These are phyloP conservation scores for Hamamelis virginiana DNA, from an alignment of 164 flowering plant genomes.

Conservation along the genomic window DNA sequence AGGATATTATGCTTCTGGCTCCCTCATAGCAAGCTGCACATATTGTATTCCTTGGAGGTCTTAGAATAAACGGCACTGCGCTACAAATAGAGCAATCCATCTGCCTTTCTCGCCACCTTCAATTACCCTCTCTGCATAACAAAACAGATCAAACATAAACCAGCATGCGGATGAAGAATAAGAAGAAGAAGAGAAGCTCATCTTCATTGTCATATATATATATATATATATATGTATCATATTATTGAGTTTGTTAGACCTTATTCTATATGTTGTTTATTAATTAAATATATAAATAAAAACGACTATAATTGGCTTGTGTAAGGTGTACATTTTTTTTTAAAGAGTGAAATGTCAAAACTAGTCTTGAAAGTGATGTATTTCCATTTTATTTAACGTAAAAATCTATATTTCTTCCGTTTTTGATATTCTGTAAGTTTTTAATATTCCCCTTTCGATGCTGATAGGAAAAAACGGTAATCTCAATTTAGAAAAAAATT, in stretches of 20 bases:
- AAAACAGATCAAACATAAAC: background rate
- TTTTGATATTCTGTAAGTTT: too few species aligned
- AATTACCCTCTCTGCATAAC: background rate
- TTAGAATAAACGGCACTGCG: constrained; percentile 49
- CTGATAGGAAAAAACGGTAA: too few species aligned
- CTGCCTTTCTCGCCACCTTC: background rate
- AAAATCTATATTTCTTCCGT: too few species aligned
- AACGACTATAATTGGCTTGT: background rate
- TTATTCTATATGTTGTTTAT: background rate
- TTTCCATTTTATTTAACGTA: background rate
- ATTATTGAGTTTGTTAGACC: constrained; percentile 3
- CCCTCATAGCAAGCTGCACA: constrained; percentile 72
- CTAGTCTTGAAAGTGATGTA: background rate
- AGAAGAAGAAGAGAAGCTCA: constrained; percentile 8
- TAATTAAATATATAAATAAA: background rate
- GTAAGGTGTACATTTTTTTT: background rate
- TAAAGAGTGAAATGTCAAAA: constrained; percentile 8
- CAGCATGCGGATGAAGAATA: constrained; percentile 1
- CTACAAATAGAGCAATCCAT: constrained; percentile 83
- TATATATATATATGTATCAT: background rate
- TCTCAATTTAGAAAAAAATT: too few species aligned
- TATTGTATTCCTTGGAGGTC: constrained; percentile 79
- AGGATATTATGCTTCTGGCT: constrained; percentile 43
- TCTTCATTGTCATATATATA: background rate
- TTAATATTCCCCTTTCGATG: too few species aligned